These are phyloP conservation scores for Globomyces sp. DNA, from an alignment of 371 early-diverging fungal species.

Conservation along the genomic window DNA sequence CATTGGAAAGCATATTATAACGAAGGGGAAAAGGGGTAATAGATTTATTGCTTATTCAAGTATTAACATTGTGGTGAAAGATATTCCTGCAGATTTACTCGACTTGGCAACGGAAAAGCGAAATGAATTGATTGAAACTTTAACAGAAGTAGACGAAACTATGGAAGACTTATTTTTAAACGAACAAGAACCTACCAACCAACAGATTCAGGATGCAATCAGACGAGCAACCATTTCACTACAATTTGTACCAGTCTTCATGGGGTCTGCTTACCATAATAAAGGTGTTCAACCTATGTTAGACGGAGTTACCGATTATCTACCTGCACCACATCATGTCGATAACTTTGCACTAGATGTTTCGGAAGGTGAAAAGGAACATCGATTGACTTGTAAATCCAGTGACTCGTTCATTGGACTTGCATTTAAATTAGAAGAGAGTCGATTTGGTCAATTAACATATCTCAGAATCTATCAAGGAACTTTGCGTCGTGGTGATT, in stretches of 20 bases:
- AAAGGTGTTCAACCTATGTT: conserved; percentile 90
- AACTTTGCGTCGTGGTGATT: conserved; percentile 79
- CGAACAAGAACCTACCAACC: conserved; percentile 65
- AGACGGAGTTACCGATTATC: conserved; percentile 84
- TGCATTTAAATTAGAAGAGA: conserved; percentile 96
- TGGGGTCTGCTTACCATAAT: conserved; percentile 89
- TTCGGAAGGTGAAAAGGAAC: conserved; percentile 54
- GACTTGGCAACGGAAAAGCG: conserved; percentile 60
- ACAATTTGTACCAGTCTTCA: conserved; percentile 81
- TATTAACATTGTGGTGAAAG: conserved; percentile 63
- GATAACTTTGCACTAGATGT: conserved; percentile 81
- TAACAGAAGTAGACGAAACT: conserved; percentile 85
- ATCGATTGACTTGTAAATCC: conserved; percentile 49
- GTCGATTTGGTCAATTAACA: conserved; percentile 93
- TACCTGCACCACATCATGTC: conserved; percentile 80
- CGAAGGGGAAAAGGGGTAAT: conserved; percentile 82
- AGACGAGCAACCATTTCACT: conserved; percentile 70
- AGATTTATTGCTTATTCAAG: conserved; percentile 34
- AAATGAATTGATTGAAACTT: conserved; percentile 73
- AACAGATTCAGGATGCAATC: conserved; percentile 71
- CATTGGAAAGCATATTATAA: conserved; percentile 84
- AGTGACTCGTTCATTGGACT: conserved; percentile 73
- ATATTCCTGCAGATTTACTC: conserved; percentile 77
- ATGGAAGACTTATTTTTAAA: conserved; percentile 84
- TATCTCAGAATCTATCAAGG: conserved; percentile 98